A percentile compares a stretch with the other conserved stretches of the same genome.
These are phyloP conservation scores for Dovyalis caffra DNA, from an alignment of 345 rosid species.

Conservation along the genomic window DNA sequence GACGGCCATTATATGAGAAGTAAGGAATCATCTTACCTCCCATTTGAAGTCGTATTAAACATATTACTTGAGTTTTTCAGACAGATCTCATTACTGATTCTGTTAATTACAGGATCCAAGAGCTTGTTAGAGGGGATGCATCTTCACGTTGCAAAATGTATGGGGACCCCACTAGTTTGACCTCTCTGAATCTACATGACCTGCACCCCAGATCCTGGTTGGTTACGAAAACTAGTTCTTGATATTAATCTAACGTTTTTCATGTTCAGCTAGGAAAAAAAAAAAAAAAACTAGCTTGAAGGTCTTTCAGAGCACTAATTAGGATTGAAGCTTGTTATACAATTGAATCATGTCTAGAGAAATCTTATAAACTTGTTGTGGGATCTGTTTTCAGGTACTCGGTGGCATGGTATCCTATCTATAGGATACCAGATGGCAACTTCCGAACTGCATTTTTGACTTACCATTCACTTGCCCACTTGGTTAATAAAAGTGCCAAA, in stretches of 20 bases:
- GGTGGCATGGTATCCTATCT: slow-evolving; percentile 69
- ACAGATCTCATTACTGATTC: neutral
- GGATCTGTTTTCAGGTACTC: slow-evolving; percentile 47
- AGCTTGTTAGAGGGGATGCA: slow-evolving; percentile 33
- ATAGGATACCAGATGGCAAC: slow-evolving; percentile 60
- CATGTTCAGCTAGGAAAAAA: neutral
- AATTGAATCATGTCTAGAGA: neutral
- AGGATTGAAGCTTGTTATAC: neutral
- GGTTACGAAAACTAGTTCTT: slow-evolving; percentile 14
- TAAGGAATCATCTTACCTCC: slow-evolving; percentile 24
- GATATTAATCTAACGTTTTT: neutral
- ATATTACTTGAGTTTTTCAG: neutral
- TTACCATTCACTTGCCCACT: slow-evolving; percentile 55
- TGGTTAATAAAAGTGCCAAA: slow-evolving; percentile 29
- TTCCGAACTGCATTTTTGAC: slow-evolving; percentile 62
- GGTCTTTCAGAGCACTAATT: neutral
- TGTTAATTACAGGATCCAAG: slow-evolving; percentile 43
- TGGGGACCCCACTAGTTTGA: slow-evolving; percentile 43
- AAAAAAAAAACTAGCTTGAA: neutral
- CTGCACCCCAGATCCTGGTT: slow-evolving; percentile 61
- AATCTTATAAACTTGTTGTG: neutral
- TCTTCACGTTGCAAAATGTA: slow-evolving; percentile 34
- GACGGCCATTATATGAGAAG: slow-evolving; percentile 55
- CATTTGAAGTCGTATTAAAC: neutral
- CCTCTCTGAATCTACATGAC: slow-evolving; percentile 37